Percentiles rank a stretch among this genome's conserved stretches.
phyloP scores from a whole-genome alignment of 257 asterid genomes.

The Mentha longifolia region DNA sequence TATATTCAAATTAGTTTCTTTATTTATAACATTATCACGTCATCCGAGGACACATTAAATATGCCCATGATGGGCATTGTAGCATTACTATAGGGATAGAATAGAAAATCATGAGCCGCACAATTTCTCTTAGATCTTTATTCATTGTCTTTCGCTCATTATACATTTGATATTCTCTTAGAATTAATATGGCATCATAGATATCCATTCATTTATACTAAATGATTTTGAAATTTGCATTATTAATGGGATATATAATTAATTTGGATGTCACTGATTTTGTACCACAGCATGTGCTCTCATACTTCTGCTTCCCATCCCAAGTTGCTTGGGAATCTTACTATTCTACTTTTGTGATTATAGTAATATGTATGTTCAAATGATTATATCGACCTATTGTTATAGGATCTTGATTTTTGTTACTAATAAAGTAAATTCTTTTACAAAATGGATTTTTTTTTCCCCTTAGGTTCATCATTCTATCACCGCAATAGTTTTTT shows the following conservation, averaged over 20 bases:
- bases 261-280: conserved; percentile 5
- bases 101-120: neutral
- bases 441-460: neutral
- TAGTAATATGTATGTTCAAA: no score
- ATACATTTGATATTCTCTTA: neutral
- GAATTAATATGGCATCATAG: conserved; percentile 6
- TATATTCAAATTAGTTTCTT: no score
- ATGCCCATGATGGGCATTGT: no score
- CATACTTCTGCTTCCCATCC: conserved; percentile 26
- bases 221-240: conserved; percentile 22
- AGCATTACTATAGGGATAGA: no score
- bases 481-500: neutral
- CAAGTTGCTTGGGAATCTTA: conserved; percentile 32
- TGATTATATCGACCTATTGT: conserved; percentile 21
- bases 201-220: conserved; percentile 21
- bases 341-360: conserved; percentile 16
- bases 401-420: neutral
- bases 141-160: conserved; percentile 14
- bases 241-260: conserved; percentile 10
- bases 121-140: conserved; percentile 4
- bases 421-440: neutral
- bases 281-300: conserved; percentile 37
- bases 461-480: neutral
- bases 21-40: no score
- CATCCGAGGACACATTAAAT: no score